A percentile compares a stretch with the other conserved stretches of the same genome.
Evolutionary conservation across 768 basidiomycete genomes (phyloP).

Genomic region (Amanita polypyramis): DNA sequence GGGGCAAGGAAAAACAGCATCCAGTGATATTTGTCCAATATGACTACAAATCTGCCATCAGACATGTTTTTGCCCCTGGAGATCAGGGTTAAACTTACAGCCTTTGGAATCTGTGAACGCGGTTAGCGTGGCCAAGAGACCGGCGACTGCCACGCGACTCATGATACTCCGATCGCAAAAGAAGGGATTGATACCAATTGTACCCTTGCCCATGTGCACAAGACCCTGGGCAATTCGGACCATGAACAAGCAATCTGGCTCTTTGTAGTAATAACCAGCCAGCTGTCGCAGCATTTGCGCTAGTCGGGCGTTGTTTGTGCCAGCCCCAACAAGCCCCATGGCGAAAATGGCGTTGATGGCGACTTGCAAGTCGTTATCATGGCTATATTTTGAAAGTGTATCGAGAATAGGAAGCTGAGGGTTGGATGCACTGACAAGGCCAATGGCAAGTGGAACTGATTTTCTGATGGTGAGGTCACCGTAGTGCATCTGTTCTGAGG

Average conservation of each 20-base stretch:
- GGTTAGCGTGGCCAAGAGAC: constrained; percentile 76
- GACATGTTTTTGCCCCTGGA: neutral
- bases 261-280: constrained; percentile 97
- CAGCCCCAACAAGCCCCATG: constrained; percentile 97
- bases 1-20: constrained; percentile 95
- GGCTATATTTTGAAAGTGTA: constrained; percentile 96
- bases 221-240: constrained; percentile 93
- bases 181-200: constrained; percentile 94
- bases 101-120: constrained; percentile 92
- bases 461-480: constrained; percentile 90
- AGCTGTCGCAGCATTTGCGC: constrained; percentile 97
- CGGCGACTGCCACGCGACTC: constrained; percentile 83
- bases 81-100: constrained; percentile 47
- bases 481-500: constrained; percentile 83
- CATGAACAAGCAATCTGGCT: constrained; percentile 93
- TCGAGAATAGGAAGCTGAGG: constrained; percentile 92
- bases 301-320: constrained; percentile 96
- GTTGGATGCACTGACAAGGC: constrained; percentile 90
- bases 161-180: constrained; percentile 87
- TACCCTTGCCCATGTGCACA: constrained; percentile 99
- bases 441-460: constrained; percentile 89
- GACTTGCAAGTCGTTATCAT: constrained; percentile 96
- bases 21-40: constrained; percentile 96
- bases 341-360: constrained; percentile 97
- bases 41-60: constrained; percentile 40